Conservation (phyloP, 148 eudicot genomes). For the Chenopodium formosanum region DNA sequence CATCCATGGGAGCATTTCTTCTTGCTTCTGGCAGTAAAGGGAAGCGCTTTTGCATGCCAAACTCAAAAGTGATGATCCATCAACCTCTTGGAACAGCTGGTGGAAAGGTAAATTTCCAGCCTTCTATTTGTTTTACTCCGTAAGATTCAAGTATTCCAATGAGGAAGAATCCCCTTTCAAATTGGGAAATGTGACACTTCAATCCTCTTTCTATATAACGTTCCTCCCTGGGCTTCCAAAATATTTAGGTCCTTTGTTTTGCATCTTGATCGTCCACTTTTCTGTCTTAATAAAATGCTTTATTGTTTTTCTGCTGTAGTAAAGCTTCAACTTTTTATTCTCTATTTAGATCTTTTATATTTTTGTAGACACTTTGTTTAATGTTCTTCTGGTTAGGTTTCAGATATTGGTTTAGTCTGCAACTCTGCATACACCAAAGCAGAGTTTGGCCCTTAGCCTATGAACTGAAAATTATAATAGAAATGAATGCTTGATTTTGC, state of each 20-base stretch:
- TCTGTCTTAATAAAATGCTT: neutral
- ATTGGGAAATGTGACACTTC: neutral
- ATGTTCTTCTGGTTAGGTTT: neutral
- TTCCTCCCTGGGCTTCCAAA: neutral
- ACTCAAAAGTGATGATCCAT: slow-evolving; percentile 88
- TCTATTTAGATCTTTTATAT: neutral
- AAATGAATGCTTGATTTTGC: neutral
- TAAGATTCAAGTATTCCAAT: neutral
- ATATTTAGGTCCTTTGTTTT: neutral
- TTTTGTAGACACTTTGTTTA: neutral
- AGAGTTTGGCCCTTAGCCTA: too few species aligned
- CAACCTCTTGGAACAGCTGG: slow-evolving; percentile 66
- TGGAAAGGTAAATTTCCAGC: slow-evolving; percentile 50
- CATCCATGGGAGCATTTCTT: slow-evolving; percentile 96
- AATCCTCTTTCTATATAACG: neutral
- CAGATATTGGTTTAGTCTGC: neutral
- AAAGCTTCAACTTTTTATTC: neutral
- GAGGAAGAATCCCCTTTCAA: neutral
- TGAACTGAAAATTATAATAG: too few species aligned
- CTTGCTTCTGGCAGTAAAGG: slow-evolving; percentile 96
- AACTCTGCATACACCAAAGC: neutral
- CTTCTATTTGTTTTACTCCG: neutral
- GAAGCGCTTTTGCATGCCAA: slow-evolving; percentile 94
- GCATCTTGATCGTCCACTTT: neutral
- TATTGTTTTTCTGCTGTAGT: neutral